Base-by-base conservation (phyloP, 306 rosid genomes). In the Pterocarpus santalinus region DNA sequence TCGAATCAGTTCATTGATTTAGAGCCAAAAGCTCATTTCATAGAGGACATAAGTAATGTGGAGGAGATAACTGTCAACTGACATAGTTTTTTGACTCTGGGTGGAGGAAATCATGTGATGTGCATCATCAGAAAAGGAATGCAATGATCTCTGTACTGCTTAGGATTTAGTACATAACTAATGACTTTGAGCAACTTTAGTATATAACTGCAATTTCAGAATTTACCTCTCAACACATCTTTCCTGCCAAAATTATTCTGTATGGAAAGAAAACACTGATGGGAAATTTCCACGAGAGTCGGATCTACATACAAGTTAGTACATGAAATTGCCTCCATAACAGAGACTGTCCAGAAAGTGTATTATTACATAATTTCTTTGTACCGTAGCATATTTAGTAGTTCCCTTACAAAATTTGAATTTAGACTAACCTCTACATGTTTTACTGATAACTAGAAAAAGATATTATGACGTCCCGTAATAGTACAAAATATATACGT, bases 1-100 rank as follows among this genome's bases (percentile, higher is more conserved):
- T 96, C 99, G 73, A 93, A 96, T 87, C 98, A 93, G 94, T 96
- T 93, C 94, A 96, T 96, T 43, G 97, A 96, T 88, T 85, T 96
- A 79, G 99, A 96, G 87, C 93, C 99, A 0, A 96, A 96, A 90
- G 80, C 75, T 15, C 90, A 87, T 57, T 88, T 85, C 47, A 81
- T 75, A 4, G 97, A 91, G 73, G 99, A 91, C 46, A 76, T 88
- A 51, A 76, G 80, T 73, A 73, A 41, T 5, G 80, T 72, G 35
- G 96, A 92, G 80, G 97, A 93, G 88, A 87, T 92, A 70, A 14
- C 84, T 76, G 97, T 83, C 32, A 79, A 88, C 75, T 95, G 80
- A 89, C 77, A 34, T 60, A 51, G 63, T 30, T 55, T 67, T 65
- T 73, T 52, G 51, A 52, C 33, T 32, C 33, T 56, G 56, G 52